A percentile compares a stretch with the other conserved stretches of the same genome.
These are phyloP conservation scores for Fusarium veterinarium DNA, from an alignment of 2,329 filamentous ascomycete genomes.

Conservation along the genomic window DNA sequence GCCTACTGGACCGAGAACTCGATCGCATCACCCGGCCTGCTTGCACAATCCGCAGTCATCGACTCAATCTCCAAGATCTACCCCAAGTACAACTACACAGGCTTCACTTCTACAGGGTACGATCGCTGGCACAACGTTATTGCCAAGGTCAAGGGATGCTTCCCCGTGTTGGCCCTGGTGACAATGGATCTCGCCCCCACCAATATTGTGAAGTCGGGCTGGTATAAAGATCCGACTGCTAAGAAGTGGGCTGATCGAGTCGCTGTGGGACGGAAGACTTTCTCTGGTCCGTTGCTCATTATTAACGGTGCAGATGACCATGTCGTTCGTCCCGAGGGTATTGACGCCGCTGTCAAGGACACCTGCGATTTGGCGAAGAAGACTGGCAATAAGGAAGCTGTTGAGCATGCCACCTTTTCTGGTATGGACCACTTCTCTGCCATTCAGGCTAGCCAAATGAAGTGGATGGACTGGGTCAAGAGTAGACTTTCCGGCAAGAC, in stretches of 20 bases:
- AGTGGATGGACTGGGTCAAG: slow-evolving; percentile 32
- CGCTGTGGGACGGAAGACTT: background rate
- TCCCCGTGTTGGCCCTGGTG: slow-evolving; percentile 8
- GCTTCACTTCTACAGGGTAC: slow-evolving; percentile 12
- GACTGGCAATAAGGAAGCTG: background rate
- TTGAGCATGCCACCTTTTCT: slow-evolving; percentile 1
- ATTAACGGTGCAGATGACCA: background rate
- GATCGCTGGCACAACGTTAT: slow-evolving; percentile 31
- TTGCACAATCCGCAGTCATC: slow-evolving; percentile 6
- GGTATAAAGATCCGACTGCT: background rate
- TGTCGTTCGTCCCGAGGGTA: slow-evolving; percentile 12
- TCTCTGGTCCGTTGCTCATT: background rate
- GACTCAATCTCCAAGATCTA: slow-evolving; percentile 26
- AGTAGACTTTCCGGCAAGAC: slow-evolving; percentile 10
- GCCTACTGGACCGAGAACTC: slow-evolving; percentile 8
- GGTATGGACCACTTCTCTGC: slow-evolving; percentile 29
- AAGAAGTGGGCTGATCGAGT: slow-evolving; percentile 9
- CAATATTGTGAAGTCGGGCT: background rate
- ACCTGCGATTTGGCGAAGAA: background rate
- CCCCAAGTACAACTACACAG: slow-evolving; percentile 25
- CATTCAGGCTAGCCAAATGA: slow-evolving; percentile 27
- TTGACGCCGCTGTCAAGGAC: slow-evolving; percentile 1
- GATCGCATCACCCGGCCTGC: slow-evolving; percentile 1
- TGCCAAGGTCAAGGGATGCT: slow-evolving; percentile 18
- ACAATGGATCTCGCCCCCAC: slow-evolving; percentile 1